Percentiles rank a stretch among this genome's conserved stretches.
Evolutionary conservation across 805 yeast genomes (phyloP).

Genomic region (Myxozyma udenii): DNA sequence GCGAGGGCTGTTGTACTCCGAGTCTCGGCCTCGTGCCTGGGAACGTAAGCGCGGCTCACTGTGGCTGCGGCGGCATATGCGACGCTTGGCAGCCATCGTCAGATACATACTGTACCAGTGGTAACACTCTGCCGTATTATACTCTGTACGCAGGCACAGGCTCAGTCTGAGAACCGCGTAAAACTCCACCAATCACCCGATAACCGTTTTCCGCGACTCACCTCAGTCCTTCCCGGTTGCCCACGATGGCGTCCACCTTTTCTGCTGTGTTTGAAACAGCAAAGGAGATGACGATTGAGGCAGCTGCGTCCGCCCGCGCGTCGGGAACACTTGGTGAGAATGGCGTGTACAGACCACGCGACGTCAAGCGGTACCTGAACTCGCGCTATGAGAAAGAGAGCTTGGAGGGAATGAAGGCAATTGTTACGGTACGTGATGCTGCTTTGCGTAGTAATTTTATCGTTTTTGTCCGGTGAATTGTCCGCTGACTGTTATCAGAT

Average conservation of each 20-base stretch:
- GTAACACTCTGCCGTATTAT: too few relatives aligned
- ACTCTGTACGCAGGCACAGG: too few relatives aligned
- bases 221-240: neutral
- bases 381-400: conserved; percentile 67
- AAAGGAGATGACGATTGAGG: conserved; percentile 71
- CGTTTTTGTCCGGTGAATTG: neutral
- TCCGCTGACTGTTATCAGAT: conserved; percentile 17
- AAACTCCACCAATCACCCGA: neutral
- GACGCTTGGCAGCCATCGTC: too few relatives aligned
- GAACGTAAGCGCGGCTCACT: too few relatives aligned
- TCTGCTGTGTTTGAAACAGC: conserved; percentile 78
- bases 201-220: neutral
- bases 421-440: conserved; percentile 45
- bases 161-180: too few relatives aligned
- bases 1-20: too few relatives aligned
- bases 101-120: too few relatives aligned
- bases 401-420: conserved; percentile 56
- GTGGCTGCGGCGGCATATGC: too few relatives aligned
- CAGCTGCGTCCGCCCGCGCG: conserved; percentile 75
- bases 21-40: too few relatives aligned
- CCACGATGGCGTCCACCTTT: conserved; percentile 52
- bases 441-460: too few relatives aligned
- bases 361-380: conserved; percentile 61
- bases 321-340: conserved; percentile 54
- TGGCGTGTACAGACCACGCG: conserved; percentile 57